Base-by-base conservation (phyloP, 108 stramenopile species). In the Skeletonema marinoi region DNA sequence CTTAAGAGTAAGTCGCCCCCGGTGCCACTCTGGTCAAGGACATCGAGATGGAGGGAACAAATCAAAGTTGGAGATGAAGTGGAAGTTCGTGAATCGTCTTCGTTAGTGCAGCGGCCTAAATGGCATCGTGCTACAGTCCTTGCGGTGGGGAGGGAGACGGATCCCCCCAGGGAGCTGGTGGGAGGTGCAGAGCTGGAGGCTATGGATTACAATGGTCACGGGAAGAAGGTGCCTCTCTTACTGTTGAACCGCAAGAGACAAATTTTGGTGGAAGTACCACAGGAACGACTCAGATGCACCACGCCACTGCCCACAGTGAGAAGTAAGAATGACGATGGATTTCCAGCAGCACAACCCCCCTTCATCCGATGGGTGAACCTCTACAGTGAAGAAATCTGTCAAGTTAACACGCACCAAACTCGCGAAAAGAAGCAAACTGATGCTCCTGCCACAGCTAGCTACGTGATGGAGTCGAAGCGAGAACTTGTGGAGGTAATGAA, bases 311-410 rank as follows among this genome's bases (percentile, higher is more conserved):
- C 70, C 13, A 29, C 68, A 39, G 50, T 33, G 17, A 51, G 51
- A 77, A 31, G 50, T 19, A 68, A 12, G 64, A 63, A 42, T 33
- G 48, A 38, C 4, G 60, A 74, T 46, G 68, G 67, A 16, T 31
- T 41, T 5, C 73, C 75, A 11, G 74, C 61, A 6, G 77, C 71
- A 42, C 69, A 83, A 17, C 89, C 90, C 6, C 90, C 92, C 2
- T 87, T 81, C 72, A 79, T 89, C 19, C 84, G 93, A 71, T 93
- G 93, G 93, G 79, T 90, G 17, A 88, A 91, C 68, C 78, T 93
- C 1, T 93, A 90, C 70, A 88, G 93, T 11, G 93, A 93, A 83
- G 93, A 93, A 77, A 76, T 93, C n/a, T 91, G 90, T 58, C 68
- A 81, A 60, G 48, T 75, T 3, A 85, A 86, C 25, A 91, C 93